Conservation (phyloP, 2,329 filamentous ascomycete species). For the Escovopsis sp. region DNA sequence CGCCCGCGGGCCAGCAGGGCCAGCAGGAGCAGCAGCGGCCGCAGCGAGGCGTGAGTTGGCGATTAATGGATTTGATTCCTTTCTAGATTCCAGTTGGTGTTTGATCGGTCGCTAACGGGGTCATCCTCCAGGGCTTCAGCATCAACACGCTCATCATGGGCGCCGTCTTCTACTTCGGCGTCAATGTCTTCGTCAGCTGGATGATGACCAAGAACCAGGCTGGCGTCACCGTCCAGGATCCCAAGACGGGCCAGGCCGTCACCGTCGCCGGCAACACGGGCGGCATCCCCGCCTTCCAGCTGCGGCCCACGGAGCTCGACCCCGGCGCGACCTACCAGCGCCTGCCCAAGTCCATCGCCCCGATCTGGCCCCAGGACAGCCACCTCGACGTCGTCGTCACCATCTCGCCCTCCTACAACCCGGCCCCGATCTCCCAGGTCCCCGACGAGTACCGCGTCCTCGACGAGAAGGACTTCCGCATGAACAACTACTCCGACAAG, state of each 20-base stretch:
- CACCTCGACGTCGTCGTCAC: slow-evolving; percentile 74
- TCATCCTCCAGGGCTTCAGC: slow-evolving; percentile 17
- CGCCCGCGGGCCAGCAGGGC: slow-evolving; percentile 12
- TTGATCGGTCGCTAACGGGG: background rate
- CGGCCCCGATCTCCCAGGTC: slow-evolving; percentile 51
- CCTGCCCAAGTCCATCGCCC: slow-evolving; percentile 58
- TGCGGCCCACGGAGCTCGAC: slow-evolving; percentile 46
- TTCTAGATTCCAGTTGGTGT: background rate
- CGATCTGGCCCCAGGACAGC: slow-evolving; percentile 75
- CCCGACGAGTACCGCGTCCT: slow-evolving; percentile 58
- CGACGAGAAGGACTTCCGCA: slow-evolving; percentile 63
- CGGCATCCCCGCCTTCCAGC: slow-evolving; percentile 47
- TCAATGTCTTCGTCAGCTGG: slow-evolving; percentile 44
- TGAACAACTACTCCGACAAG: slow-evolving; percentile 67
- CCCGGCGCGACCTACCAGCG: slow-evolving; percentile 48
- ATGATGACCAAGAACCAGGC: slow-evolving; percentile 33
- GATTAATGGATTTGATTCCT: slow-evolving; percentile 1
- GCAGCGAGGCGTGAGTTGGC: slow-evolving; percentile 13
- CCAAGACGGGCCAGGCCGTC: slow-evolving; percentile 34
- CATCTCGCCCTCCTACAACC: slow-evolving; percentile 59
- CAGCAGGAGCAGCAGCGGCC: slow-evolving; percentile 10
- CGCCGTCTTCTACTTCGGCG: slow-evolving; percentile 40
- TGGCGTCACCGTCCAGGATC: slow-evolving; percentile 33
- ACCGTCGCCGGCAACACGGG: slow-evolving; percentile 38
- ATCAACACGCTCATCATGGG: slow-evolving; percentile 36